A percentile compares a stretch with the other conserved stretches of the same genome.
These are phyloP conservation scores for Pachyrhizus erosus DNA, from an alignment of 306 rosid genomes.

Conservation along the genomic window DNA sequence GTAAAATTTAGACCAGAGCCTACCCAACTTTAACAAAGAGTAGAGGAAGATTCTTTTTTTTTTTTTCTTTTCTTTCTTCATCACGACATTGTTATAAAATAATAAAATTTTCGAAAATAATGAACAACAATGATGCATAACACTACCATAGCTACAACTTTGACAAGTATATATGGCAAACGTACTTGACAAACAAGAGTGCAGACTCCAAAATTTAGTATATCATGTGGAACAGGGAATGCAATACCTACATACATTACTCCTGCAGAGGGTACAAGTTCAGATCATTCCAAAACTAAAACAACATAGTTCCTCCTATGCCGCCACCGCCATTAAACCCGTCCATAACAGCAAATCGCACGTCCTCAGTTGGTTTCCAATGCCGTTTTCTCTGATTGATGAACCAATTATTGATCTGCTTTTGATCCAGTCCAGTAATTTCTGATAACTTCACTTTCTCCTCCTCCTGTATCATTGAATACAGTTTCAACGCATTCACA, in stretches of 20 bases:
- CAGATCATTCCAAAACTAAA: neutral
- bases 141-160: neutral
- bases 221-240: neutral
- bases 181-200: neutral
- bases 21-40: too few species aligned
- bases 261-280: neutral
- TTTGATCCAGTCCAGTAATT: constrained; percentile 66
- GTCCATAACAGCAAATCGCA: constrained; percentile 58
- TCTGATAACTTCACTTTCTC: constrained; percentile 66
- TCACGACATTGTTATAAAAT: neutral
- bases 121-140: neutral
- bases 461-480: constrained; percentile 57
- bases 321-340: constrained; percentile 25
- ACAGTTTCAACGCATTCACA: neutral
- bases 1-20: too few species aligned
- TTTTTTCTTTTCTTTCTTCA: neutral
- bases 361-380: constrained; percentile 81
- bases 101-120: neutral
- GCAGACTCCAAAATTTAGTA: neutral
- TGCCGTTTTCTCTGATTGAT: constrained; percentile 84
- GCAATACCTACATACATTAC: neutral
- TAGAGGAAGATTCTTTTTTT: too few species aligned
- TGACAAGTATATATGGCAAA: neutral
- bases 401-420: constrained; percentile 87
- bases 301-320: constrained; percentile 24